Percentiles rank a stretch among this genome's conserved stretches.
Conservation (phyloP, 2,329 filamentous ascomycete species). For the Epichloe scottii region DNA sequence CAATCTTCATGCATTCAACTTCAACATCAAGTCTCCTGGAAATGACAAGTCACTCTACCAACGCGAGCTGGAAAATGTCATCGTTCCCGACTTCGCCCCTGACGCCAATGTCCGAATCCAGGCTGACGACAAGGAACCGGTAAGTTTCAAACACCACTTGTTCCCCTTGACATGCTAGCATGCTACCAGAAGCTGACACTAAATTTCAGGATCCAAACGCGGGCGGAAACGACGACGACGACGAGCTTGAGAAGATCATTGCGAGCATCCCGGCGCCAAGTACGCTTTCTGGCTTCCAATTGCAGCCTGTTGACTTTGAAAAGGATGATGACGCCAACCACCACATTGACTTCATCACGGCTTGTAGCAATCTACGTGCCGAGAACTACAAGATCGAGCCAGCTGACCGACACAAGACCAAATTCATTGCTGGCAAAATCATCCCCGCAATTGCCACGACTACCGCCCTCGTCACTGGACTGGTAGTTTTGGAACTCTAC, state of each 20-base stretch:
- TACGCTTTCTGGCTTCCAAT: slow-evolving; percentile 73
- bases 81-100: slow-evolving; percentile 88
- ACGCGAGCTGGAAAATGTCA: slow-evolving; percentile 79
- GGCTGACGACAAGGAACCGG: slow-evolving; percentile 83
- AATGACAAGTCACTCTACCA: slow-evolving; percentile 56
- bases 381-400: slow-evolving; percentile 96
- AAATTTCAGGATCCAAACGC: slow-evolving; percentile 63
- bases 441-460: slow-evolving; percentile 98
- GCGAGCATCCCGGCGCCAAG: slow-evolving; percentile 65
- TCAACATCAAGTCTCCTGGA: slow-evolving; percentile 80
- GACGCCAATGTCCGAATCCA: slow-evolving; percentile 92
- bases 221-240: slow-evolving; percentile 54
- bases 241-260: slow-evolving; percentile 63
- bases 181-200: background rate
- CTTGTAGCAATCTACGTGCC: slow-evolving; percentile 88
- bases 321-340: slow-evolving; percentile 97
- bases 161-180: background rate
- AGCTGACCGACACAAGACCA: slow-evolving; percentile 93
- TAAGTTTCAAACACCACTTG: slow-evolving; percentile 23
- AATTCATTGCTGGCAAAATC: slow-evolving; percentile 99
- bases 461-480: slow-evolving; percentile 85
- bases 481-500: slow-evolving; percentile 87
- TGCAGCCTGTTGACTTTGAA: slow-evolving; percentile 90
- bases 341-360: slow-evolving; percentile 98
- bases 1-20: slow-evolving; percentile 95